Percentiles rank a stretch among this genome's conserved stretches.
phyloP scores from a whole-genome alignment of 495 filamentous ascomycete genomes.

The Neurospora sp. region DNA sequence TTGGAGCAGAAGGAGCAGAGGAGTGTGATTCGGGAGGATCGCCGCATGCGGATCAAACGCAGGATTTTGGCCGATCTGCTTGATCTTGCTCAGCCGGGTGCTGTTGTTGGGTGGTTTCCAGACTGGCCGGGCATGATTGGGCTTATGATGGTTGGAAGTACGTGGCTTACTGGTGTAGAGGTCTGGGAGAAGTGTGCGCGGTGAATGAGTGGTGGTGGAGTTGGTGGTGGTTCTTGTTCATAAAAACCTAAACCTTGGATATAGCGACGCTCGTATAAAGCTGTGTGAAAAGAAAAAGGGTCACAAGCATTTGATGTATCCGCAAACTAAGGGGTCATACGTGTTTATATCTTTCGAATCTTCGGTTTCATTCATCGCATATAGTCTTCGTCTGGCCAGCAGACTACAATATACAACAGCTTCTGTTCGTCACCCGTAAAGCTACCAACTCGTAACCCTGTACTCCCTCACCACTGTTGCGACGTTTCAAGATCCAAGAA shows the following conservation, averaged over 20 bases:
- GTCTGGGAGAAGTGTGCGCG: constrained; percentile 46
- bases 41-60: constrained; percentile 11
- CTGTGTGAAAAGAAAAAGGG: background rate
- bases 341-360: background rate
- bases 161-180: constrained; percentile 44
- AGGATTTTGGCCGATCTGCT: constrained; percentile 43
- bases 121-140: constrained; percentile 36
- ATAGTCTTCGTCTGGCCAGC: background rate
- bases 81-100: constrained; percentile 48
- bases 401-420: background rate
- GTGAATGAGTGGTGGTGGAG: constrained; percentile 5
- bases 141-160: constrained; percentile 46
- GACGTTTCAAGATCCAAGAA: background rate
- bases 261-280: background rate
- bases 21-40: background rate
- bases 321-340: background rate
- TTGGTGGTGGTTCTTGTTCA: background rate
- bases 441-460: background rate
- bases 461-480: background rate
- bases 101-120: constrained; percentile 45
- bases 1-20: constrained; percentile 4
- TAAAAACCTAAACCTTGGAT: background rate
- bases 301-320: background rate
- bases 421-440: background rate
- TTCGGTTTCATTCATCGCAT: background rate